Conservation (phyloP, 192 early-diverging fungal genomes). For the Backusella sp. region DNA sequence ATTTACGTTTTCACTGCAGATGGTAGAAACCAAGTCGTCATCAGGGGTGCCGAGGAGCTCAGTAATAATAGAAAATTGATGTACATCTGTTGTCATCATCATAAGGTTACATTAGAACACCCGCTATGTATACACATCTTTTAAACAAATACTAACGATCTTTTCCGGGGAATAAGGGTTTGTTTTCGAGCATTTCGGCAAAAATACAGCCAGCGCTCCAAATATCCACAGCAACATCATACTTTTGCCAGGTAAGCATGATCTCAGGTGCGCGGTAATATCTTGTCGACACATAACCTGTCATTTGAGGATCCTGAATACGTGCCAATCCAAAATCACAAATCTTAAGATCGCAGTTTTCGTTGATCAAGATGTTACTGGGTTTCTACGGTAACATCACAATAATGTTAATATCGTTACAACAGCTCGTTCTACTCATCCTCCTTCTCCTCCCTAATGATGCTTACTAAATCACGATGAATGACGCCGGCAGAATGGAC, state of each 20-base stretch:
- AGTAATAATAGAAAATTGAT: slow-evolving; percentile 96
- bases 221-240: slow-evolving; percentile 94
- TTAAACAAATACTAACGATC: slow-evolving; percentile 64
- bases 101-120: neutral
- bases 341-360: slow-evolving; percentile 98
- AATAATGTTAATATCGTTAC: neutral
- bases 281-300: slow-evolving; percentile 95
- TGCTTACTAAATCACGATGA: slow-evolving; percentile 84
- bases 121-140: too few relatives aligned
- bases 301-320: slow-evolving; percentile 94
- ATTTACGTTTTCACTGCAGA: slow-evolving; percentile 85
- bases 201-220: slow-evolving; percentile 96
- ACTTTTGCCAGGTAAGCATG: slow-evolving; percentile 97
- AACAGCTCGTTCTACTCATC: neutral
- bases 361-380: slow-evolving; percentile 94
- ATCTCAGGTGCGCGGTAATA: slow-evolving; percentile 99
- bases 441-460: neutral
- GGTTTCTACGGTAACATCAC: slow-evolving; percentile 61
- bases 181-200: slow-evolving; percentile 95
- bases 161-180: slow-evolving; percentile 92
- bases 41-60: slow-evolving; percentile 90
- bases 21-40: slow-evolving; percentile 89
- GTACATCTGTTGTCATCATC: slow-evolving; percentile 58
- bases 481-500: slow-evolving; percentile 95
- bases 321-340: slow-evolving; percentile 98